Base-by-base conservation (phyloP, 2,329 filamentous ascomycete species). In the Ophiostoma sp. region DNA sequence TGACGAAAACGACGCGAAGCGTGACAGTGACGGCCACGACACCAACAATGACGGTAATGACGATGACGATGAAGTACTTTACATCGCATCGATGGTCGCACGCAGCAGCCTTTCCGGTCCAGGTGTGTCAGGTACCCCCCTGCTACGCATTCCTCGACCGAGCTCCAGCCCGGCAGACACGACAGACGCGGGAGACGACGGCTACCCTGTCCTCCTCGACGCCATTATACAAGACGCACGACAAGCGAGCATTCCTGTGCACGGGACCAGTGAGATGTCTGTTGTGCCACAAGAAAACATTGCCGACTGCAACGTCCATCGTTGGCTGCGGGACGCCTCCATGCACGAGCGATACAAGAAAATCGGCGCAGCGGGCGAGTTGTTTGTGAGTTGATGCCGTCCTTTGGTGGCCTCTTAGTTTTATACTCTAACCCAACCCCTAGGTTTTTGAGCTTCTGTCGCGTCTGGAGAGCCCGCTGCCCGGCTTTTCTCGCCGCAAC, bases 401-500 rank as follows among this genome's bases (percentile, higher is more conserved):
- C 49, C 16, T 18, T 27, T 55, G 6, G 47, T 58, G 41, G 42
- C 14, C 5, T 27, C 42, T n/a, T 58, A 5, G 45, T 44, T 3
- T 11, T 2, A 27, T 3, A 27, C 18, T 58, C 49, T 60, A 12
- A 58, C 38, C 9, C 6, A 9, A 6, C 4, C 16, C 5, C n/a
- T 58, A 66, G 65, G 65, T 66, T 2, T 67, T 42, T n/a, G 16
- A 47, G 16, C 66, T 67, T 27, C 45, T 67, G 8, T 67, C 66
- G 3, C 38, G 16, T 6, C 44, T 64, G 0, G n/a, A 12, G 14
- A 12, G 42, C 14, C 9, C 9, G 2, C 42, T 68, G 9, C 67
- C 67, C 7, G 72, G 69, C 0, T 84, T 84, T 64, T 71, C 67
- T 1, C 67, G 71, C 1, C 69, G 72, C 0, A 83, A 83, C 47